phyloP scores from a whole-genome alignment of 768 basidiomycete genomes.

The Ephemerocybe angulata region DNA sequence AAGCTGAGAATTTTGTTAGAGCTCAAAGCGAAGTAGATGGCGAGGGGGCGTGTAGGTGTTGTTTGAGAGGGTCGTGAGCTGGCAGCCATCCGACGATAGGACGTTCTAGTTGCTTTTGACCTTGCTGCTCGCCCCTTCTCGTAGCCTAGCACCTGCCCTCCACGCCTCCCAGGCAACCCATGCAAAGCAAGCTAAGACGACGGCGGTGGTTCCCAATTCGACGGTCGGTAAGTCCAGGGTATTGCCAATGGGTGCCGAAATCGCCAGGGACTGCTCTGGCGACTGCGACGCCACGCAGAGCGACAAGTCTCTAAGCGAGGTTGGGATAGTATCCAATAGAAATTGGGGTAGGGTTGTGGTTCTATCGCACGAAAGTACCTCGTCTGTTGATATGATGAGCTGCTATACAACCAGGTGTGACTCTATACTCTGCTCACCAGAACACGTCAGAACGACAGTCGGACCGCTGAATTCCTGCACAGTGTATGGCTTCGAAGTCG shows the following conservation, averaged over 20 bases:
- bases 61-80: not conserved
- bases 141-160: conserved; percentile 12
- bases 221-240: conserved; percentile 34
- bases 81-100: not conserved
- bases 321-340: not conserved
- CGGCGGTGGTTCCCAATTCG: conserved; percentile 38
- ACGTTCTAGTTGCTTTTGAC: not conserved
- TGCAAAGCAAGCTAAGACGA: conserved; percentile 36
- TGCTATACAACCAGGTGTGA: not conserved
- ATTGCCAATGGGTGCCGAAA: conserved; percentile 39
- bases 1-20: too few relatives aligned
- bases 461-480: conserved; percentile 33
- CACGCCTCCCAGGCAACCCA: conserved; percentile 31
- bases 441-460: conserved; percentile 36
- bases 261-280: conserved; percentile 13
- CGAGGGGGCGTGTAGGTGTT: too few relatives aligned
- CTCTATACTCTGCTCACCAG: not conserved
- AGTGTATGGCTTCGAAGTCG: conserved; percentile 14
- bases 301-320: conserved; percentile 11
- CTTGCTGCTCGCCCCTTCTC: not conserved
- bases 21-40: too few relatives aligned
- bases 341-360: not conserved
- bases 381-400: conserved; percentile 12
- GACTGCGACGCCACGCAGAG: conserved; percentile 1
- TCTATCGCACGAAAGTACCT: not conserved